Conservation (phyloP, 2,329 filamentous ascomycete species). For the Aspergillus sp. region DNA sequence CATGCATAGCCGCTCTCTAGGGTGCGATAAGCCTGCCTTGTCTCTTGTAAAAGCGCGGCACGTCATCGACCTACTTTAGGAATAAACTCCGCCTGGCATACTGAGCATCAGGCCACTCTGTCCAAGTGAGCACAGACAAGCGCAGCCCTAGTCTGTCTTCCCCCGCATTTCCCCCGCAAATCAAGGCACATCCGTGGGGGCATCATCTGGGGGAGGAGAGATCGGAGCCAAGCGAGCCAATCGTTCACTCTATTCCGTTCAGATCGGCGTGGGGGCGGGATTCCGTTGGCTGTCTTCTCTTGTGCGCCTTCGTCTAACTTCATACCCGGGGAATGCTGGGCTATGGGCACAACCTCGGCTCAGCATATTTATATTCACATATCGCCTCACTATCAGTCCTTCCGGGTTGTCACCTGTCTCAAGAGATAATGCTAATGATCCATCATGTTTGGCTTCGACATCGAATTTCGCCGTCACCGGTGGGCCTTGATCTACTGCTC, state of each 20-base stretch:
- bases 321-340: background rate
- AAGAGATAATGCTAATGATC: conserved; percentile 7
- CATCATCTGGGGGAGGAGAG: background rate
- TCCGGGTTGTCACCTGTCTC: background rate
- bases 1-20: background rate
- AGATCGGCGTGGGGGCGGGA: background rate
- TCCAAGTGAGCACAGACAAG: background rate
- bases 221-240: background rate
- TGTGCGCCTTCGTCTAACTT: background rate
- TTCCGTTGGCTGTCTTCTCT: background rate
- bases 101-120: background rate
- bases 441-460: conserved; percentile 18
- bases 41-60: background rate
- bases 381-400: background rate
- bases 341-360: background rate
- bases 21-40: background rate
- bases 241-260: background rate
- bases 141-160: background rate
- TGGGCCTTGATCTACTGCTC: conserved; percentile 30
- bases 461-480: conserved; percentile 20
- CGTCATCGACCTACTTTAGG: background rate
- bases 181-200: background rate
- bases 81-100: background rate
- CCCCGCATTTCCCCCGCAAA: background rate
- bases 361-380: background rate